Evolutionary conservation across 805 yeast species (phyloP).

Genomic region (Scheffersomyces coipomensis): DNA sequence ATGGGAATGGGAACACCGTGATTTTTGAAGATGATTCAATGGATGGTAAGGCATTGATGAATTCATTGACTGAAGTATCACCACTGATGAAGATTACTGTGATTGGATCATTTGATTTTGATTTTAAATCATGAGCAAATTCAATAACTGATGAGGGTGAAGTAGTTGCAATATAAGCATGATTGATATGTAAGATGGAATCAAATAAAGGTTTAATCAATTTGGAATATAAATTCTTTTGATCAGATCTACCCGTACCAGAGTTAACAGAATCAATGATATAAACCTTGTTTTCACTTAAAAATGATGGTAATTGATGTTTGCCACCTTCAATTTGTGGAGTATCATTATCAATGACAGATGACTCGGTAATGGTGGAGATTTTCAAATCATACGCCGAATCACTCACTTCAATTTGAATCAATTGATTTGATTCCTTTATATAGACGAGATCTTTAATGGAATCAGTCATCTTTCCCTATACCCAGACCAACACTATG

Average conservation of each 20-base stretch:
- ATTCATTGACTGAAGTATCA: conserved; percentile 80
- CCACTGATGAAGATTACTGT: conserved; percentile 73
- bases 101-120: conserved; percentile 12
- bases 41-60: conserved; percentile 49
- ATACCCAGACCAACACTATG: no score
- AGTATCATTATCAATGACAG: background rate
- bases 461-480: no score
- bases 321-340: background rate
- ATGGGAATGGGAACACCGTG: conserved; percentile 51
- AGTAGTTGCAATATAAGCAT: conserved; percentile 44
- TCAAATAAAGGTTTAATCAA: conserved; percentile 50
- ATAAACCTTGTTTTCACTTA: conserved; percentile 11
- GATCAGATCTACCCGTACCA: conserved; percentile 40
- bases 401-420: background rate
- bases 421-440: background rate
- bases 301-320: background rate
- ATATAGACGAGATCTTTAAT: background rate
- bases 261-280: conserved; percentile 52
- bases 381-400: background rate
- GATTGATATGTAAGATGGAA: conserved; percentile 26
- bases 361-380: background rate
- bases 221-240: conserved; percentile 34
- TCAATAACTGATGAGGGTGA: conserved; percentile 35
- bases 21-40: conserved; percentile 6
- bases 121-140: conserved; percentile 33